Base-by-base conservation (phyloP, 192 early-diverging fungal genomes). In the Funneliformis geosporum region DNA sequence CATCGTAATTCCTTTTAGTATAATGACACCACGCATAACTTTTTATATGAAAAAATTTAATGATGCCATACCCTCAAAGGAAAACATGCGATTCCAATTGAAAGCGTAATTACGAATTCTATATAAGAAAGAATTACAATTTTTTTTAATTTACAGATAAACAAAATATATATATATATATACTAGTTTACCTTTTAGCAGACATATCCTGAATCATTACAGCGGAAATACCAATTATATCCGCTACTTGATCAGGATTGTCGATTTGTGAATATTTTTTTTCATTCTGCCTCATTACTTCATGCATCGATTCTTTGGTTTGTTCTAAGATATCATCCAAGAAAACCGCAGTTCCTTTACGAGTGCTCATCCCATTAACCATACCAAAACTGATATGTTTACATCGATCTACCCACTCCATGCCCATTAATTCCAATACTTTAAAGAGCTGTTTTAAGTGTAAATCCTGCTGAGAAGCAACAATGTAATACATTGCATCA, bases 361-460 rank as follows among this genome's bases (percentile, higher is more conserved):
- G 95, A 28, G 98, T 99, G 80, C 92, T 95, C 94, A 99, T 97
- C 85, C 92, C 93, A 81, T 91, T 89, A 74, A 99, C 95, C 91
- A 97, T 87, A 47, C 98, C 98, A 85, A 96, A 99, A 85, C 92
- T 94, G 82, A 99, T 89, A 86, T 99, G 96, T 65, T 92, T 88
- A 82, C 94, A 93, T 81, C 88, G 90, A 72, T 92, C 87, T 69
- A 94, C 92, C 88, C 95, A 97, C 1, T 95, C 92, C 72, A 93
- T 88, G 10, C 89, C 91, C 78, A 96, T 88, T 70, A 95, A 86
- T 81, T 96, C 91, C 21, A 97, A 82, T 68, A 93, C 94, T 89
- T 96, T 96, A 89, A 98, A 98, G 9, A 98, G 90, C 85, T 98
- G 96, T 85, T 93, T 93, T 80, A 98, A 88, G 80, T 99, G 96